Base-by-base conservation (phyloP, 2,329 filamentous ascomycete genomes). In the Epichloe sp. region DNA sequence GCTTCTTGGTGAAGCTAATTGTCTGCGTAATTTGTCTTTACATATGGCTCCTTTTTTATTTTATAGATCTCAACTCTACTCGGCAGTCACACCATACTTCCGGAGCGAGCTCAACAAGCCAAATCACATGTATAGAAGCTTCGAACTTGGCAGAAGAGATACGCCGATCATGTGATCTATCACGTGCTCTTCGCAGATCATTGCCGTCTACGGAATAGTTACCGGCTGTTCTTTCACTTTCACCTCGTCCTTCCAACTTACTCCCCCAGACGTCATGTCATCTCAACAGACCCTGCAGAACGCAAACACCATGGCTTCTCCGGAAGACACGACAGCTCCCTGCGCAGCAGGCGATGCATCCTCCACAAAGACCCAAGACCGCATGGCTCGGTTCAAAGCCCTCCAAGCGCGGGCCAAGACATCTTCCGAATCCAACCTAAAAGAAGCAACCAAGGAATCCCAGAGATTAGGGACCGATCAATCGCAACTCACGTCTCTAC, bases 381-480 rank as follows among this genome's bases (percentile, higher is more conserved):
- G 88, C 51, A 73, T 82, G 67, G 86, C 87, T 47, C 83, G 87
- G 57, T 96, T 96, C 74, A 90, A 89, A 65, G 85, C 87, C 3
- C 80, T 96, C 15, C 83, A 94, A 68, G 86, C 86, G 26, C 85
- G 88, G 60, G 85, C 86, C 47, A 82, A 89, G 74, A 74, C 76
- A 52, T 86, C 83, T 0, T 78, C 82, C 1, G 75, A 82, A 63
- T 80, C 77, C 55, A 97, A 95, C 63, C 71, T 94, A 56, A 85
- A 88, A 64, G 90, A 90, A 66, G 88, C 88, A 7, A 85, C 85
- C 34, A 82, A 82, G 47, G 90, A 95, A 70, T 85, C 87, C 15
- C 85, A 90, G 62, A 83, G 88, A 42, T 74, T 89, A 48, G 79
- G 85, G 3, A 82, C 83, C 26, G 88, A 95, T 63, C 86, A 88